phyloP scores from a whole-genome alignment of 1,284 basidiomycete species.

The Schizophyllum amplum region DNA sequence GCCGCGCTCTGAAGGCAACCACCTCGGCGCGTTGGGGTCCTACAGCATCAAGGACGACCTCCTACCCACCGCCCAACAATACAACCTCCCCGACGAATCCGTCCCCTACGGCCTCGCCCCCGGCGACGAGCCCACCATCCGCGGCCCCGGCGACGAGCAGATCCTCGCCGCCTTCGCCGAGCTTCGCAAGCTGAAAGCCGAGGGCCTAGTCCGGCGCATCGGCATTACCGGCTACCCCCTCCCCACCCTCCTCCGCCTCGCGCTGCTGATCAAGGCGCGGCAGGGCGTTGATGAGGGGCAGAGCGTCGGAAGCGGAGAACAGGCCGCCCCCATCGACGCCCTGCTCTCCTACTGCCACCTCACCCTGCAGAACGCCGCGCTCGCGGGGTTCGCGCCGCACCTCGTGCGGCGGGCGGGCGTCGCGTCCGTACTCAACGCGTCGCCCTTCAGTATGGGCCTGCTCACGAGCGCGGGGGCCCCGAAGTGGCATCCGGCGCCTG shows the following conservation, averaged over 20 bases:
- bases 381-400: constrained; percentile 53
- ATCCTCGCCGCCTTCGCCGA: constrained; percentile 71
- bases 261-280: constrained; percentile 64
- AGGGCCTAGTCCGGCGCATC: constrained; percentile 73
- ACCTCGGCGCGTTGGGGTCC: constrained; percentile 34
- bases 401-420: constrained; percentile 62
- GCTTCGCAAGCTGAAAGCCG: constrained; percentile 68
- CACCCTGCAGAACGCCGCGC: constrained; percentile 71
- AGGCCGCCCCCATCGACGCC: constrained; percentile 67
- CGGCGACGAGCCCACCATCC: constrained; percentile 50
- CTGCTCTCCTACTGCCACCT: constrained; percentile 86
- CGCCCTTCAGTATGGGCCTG: constrained; percentile 90
- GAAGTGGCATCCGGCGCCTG: constrained; percentile 81
- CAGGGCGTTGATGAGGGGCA: no score
- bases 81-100: constrained; percentile 26
- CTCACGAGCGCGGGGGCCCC: constrained; percentile 60
- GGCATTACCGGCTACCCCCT: constrained; percentile 88
- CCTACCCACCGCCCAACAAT: constrained; percentile 72
- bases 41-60: constrained; percentile 57
- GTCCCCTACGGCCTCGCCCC: constrained; percentile 53
- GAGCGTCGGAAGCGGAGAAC: no score
- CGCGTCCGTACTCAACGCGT: constrained; percentile 72
- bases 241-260: constrained; percentile 80
- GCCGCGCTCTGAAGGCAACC: constrained; percentile 45
- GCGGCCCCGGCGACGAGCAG: constrained; percentile 74